Base-by-base conservation (phyloP, 257 asterid genomes). In the Solanum chilense region DNA sequence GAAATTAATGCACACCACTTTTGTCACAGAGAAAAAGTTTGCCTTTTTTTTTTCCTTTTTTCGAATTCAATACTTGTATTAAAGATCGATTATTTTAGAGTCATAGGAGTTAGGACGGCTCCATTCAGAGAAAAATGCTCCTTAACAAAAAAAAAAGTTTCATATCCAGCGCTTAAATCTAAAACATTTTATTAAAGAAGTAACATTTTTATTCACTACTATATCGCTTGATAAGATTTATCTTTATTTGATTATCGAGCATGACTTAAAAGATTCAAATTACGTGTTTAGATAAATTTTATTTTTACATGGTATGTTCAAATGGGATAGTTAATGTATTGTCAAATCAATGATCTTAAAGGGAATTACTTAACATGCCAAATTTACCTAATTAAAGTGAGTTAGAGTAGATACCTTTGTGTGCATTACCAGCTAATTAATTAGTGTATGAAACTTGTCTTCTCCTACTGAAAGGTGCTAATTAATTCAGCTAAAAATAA, bases 1-100 rank as follows among this genome's bases (percentile, higher is more conserved):
- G 84, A n/a, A 64, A 31, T 88, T 88, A 64, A 74, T 74, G 14
- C 89, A 87, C 90, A 89, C 91, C 78, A 87, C 73, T 84, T 60
- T 41, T 11, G 27, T 14, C 20, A 64, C 41, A 14, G 9, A 25
- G 49, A 66, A 84, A 84, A 64, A 14, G 10, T 39, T 41, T 18
- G 0, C 27, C 41, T 45, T 56, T 18, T 18, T 52, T 49, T 52
- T 49, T 52, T 52, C 6, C 23, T 52, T 9, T 15, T 49, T 49
- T 1, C 6, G 58, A 15, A 15, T 15, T 49, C 1, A 0, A 0
- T 52, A 52, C 16, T 52, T 1, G 0, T 16, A 52, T 16, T 16
- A 2, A 52, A 52, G 23, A 9, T 52, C 62, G 23, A 52, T 52
- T 52, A 52, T 52, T 52, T 2, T 3, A 52, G 0, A 49, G 6